Base-by-base conservation (phyloP, 331 rosid genomes). In the Malus hybrid region DNA sequence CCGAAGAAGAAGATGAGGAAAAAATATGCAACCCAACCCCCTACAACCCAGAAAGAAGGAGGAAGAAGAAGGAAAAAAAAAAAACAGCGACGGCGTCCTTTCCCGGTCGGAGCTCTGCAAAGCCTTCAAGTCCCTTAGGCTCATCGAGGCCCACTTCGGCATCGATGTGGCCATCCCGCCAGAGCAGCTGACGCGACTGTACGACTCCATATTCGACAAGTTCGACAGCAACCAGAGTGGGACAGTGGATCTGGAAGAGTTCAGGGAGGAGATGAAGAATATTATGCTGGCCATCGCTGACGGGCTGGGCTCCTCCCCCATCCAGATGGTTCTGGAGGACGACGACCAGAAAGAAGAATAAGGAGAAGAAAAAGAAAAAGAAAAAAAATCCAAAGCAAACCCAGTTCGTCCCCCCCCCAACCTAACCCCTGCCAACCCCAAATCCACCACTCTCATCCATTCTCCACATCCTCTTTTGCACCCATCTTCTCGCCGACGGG, bases 231-330 rank as follows among this genome's bases (percentile, higher is more conserved):
- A 93, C 65, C 33, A 67, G 0, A 93, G 86, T 72, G 96, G 93
- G 34, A 70, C 83, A 36, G 96, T 93, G 3, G 97, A 91, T 61
- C 77, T 65, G 9, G 62, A 44, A 0, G 96, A 93, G 89, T 93
- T 88, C 83, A 72, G 82, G 39, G 64, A 76, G 4, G 96, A 93
- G 93, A 87, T 93, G 87, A 90, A 83, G 91, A 91, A 84, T 80
- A 88, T 93, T 77, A 65, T 93, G 88, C 83, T 93, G 7, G 96
- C 94, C 10, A 90, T 93, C 19, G 97, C 97, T 15, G 98, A 93
- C 10, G 98, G 94, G 0, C 77, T 93, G 48, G 97, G 98, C 2
- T 80, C 88, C 4, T 84, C 76, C 3, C 98, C 98, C 1, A 89
- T 93, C 20, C 93, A 82, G 80, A 93, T 93, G 97, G 87, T 42